phyloP scores from a whole-genome alignment of 2,329 filamentous ascomycete species.

The Trichoderma afroharzianum region DNA sequence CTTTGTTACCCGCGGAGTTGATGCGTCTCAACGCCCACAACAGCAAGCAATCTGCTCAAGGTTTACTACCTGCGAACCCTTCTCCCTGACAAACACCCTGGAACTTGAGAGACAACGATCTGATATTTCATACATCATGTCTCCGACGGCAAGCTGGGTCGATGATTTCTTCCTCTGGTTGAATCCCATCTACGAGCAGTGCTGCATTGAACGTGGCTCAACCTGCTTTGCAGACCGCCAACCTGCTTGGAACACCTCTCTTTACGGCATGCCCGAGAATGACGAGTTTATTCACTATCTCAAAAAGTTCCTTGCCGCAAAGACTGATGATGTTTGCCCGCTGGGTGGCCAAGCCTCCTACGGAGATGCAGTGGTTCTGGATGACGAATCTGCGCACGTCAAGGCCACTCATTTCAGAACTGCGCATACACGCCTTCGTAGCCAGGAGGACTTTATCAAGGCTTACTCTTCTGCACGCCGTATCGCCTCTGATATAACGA shows the following conservation, averaged over 20 bases:
- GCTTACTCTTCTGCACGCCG: slow-evolving; percentile 87
- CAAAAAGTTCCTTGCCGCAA: slow-evolving; percentile 73
- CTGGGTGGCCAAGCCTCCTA: slow-evolving; percentile 87
- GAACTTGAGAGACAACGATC: slow-evolving; percentile 92
- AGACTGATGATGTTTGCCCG: slow-evolving; percentile 80
- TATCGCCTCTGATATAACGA: slow-evolving; percentile 72
- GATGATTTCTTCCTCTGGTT: slow-evolving; percentile 97
- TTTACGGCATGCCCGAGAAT: slow-evolving; percentile 88
- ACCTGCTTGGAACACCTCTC: slow-evolving; percentile 83
- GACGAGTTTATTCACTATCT: slow-evolving; percentile 88
- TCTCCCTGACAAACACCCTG: slow-evolving; percentile 82
- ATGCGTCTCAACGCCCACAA: slow-evolving; percentile 68
- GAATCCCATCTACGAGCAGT: slow-evolving; percentile 73
- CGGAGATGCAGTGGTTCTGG: slow-evolving; percentile 75
- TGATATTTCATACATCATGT: slow-evolving; percentile 81
- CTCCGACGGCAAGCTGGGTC: slow-evolving; percentile 90
- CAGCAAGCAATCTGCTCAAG: slow-evolving; percentile 88
- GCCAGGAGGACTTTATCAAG: slow-evolving; percentile 87
- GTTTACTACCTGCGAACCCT: slow-evolving; percentile 81
- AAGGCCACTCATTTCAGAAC: slow-evolving; percentile 89
- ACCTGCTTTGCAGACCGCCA: slow-evolving; percentile 75
- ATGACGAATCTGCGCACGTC: slow-evolving; percentile 63
- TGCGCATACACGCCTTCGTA: slow-evolving; percentile 79
- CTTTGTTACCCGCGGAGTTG: slow-evolving; percentile 81
- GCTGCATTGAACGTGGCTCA: slow-evolving; percentile 66